Base-by-base conservation (phyloP, 1,139 yeast genomes). In the Nakaseomyces sp. region DNA sequence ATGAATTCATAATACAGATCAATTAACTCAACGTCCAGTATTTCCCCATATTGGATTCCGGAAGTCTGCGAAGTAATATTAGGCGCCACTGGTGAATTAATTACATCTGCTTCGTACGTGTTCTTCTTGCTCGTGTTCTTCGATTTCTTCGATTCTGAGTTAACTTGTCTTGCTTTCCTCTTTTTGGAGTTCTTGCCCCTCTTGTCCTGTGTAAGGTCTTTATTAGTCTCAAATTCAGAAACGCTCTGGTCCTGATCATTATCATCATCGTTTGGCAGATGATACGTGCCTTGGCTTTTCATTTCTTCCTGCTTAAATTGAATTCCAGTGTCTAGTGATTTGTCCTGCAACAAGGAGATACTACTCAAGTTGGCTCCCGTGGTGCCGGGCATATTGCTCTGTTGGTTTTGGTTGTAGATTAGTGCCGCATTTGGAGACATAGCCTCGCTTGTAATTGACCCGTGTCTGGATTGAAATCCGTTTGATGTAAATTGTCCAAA, bases 1-100 rank as follows among this genome's bases (percentile, higher is more conserved):
- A 78, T 70, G 43, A 68, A 72, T 24, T 69, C 61, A 55, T 78
- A 81, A 54, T 81, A 81, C 0, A 62, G 44, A 38, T 66, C 66
- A 43, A 65, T 53, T 37, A 66, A 46, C 20, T 60, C 59, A 12
- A 51, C 51, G 42, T 60, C 64, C 8, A 60, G 50, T 3, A 60
- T 55, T 42, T 55, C 55, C 1, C 63, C 63, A 44, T 57, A 60
- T 4, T 47, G 43, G 15, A 55, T 50, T 19, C 31, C 25, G 4
- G 45, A 30, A 2, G 33, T 20, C n/a, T 20, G 26, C 8, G 37
- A 17, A n/a, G 37, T 40, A 13, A 36, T 39, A 33, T 43, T 39
- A 9, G 45, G 15, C 6, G 49, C 37, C 3, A 45, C 40, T 25
- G 45, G 44, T 12, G 55, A 50, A 8, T 43, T 42, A 24, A 45